phyloP scores from a whole-genome alignment of 441 rosid genomes.

The Breynia disticha region DNA sequence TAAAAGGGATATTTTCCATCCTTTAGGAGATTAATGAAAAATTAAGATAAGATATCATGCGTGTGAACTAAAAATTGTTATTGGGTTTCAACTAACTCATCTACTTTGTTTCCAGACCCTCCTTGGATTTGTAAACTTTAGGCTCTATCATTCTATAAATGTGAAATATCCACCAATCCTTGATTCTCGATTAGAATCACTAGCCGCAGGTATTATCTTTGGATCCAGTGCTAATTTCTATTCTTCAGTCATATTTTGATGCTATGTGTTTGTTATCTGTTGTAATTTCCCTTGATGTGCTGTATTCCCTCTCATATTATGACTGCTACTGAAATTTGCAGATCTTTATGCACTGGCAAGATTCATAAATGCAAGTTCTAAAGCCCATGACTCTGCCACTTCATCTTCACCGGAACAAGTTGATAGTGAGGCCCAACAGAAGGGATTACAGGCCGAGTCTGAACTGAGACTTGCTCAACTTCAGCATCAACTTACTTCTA shows the following conservation, averaged over 20 bases:
- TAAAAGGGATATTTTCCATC: too few species aligned
- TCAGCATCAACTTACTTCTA: constrained; percentile 82
- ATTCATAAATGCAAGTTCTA: constrained; percentile 51
- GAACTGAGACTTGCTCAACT: constrained; percentile 85
- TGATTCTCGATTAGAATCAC: constrained; percentile 79
- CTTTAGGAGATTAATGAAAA: too few species aligned
- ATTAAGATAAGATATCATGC: too few species aligned
- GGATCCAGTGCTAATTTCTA: not conserved
- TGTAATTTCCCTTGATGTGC: not conserved
- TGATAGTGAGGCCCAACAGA: constrained; percentile 14
- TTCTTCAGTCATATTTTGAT: constrained; percentile 1
- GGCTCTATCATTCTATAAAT: constrained; percentile 68
- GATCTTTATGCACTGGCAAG: constrained; percentile 85
- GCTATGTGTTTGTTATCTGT: constrained; percentile 1
- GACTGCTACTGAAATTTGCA: constrained; percentile 20
- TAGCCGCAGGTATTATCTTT: constrained; percentile 58
- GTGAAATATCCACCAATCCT: constrained; percentile 85
- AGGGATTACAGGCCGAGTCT: constrained; percentile 35
- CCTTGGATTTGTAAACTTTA: constrained; percentile 67
- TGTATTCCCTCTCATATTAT: not conserved
- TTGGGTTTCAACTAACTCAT: not conserved
- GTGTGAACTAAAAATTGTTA: constrained; percentile 1
- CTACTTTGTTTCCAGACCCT: constrained; percentile 58
- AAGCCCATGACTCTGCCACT: constrained; percentile 27
- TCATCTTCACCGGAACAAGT: constrained; percentile 34